phyloP scores from a whole-genome alignment of 345 rosid genomes.

The Euphorbia lathyris region DNA sequence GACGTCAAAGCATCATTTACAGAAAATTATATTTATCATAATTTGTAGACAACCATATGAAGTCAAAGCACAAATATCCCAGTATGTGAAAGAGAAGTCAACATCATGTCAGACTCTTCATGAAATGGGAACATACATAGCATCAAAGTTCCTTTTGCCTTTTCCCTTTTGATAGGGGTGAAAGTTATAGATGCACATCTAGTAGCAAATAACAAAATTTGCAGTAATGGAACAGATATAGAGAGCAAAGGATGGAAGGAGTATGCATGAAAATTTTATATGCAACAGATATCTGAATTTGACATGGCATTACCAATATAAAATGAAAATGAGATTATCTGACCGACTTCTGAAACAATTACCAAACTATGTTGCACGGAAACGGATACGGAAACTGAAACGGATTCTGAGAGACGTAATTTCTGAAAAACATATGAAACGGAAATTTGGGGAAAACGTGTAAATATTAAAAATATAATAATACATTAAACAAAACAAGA shows the following conservation, averaged over 20 bases:
- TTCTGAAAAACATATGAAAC: too few relatives aligned
- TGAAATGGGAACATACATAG: not conserved
- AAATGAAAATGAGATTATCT: not conserved
- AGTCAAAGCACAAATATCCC: not conserved
- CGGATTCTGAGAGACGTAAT: too few relatives aligned
- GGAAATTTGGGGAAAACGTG: too few relatives aligned
- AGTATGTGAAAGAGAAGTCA: not conserved
- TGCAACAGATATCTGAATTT: not conserved
- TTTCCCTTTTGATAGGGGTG: not conserved
- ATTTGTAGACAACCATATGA: not conserved
- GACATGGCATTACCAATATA: not conserved
- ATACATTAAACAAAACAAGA: too few relatives aligned
- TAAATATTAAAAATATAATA: too few relatives aligned
- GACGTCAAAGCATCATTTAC: too few relatives aligned
- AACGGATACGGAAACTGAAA: too few relatives aligned
- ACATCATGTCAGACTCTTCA: not conserved
- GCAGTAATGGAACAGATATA: not conserved
- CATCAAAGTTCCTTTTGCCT: conserved; percentile 7
- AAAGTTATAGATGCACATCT: not conserved
- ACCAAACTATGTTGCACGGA: too few relatives aligned
- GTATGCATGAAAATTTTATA: not conserved
- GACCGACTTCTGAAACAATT: not conserved
- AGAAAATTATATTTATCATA: not conserved
- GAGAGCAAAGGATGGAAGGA: not conserved
- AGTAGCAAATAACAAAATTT: not conserved